A percentile compares a stretch with the other conserved stretches of the same genome.
These are phyloP conservation scores for Tetraselmis chui DNA, from an alignment of 139 green algal species.

Conservation along the genomic window DNA sequence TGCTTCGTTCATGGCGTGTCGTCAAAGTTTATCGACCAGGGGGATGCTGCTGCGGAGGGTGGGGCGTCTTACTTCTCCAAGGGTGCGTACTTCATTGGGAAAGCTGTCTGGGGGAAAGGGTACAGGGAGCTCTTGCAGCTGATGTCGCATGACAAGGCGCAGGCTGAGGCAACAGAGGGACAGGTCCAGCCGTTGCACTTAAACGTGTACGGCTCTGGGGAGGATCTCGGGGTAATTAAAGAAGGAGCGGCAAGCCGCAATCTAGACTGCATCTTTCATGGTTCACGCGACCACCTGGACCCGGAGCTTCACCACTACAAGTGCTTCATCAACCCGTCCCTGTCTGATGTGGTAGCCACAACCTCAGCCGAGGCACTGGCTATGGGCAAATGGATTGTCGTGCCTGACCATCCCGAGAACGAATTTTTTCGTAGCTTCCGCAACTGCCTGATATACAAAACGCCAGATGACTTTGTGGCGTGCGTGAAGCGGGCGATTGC, in stretches of 20 bases:
- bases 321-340: constrained; percentile 88
- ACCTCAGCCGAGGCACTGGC: constrained; percentile 96
- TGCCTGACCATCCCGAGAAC: constrained; percentile 92
- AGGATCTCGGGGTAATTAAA: constrained; percentile 35
- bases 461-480: constrained; percentile 30
- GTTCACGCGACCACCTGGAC: constrained; percentile 49
- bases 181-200: constrained; percentile 14
- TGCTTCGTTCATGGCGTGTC: constrained; percentile 49
- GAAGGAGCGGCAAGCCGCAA: constrained; percentile 5
- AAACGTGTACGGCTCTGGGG: constrained; percentile 42
- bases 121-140: constrained; percentile 36
- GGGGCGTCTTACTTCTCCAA: constrained; percentile 25
- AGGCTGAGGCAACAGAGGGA: not conserved
- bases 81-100: constrained; percentile 52
- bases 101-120: constrained; percentile 55
- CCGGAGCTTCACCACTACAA: constrained; percentile 30
- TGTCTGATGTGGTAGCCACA: constrained; percentile 93
- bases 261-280: constrained; percentile 44
- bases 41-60: constrained; percentile 16
- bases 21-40: constrained; percentile 36
- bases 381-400: constrained; percentile 98
- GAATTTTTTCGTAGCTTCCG: constrained; percentile 83
- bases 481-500: constrained; percentile 13
- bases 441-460: constrained; percentile 83
- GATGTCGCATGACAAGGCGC: constrained; percentile 1